Evolutionary conservation across 2,329 filamentous ascomycete genomes (phyloP).

Genomic region (Coniochaeta sp.): DNA sequence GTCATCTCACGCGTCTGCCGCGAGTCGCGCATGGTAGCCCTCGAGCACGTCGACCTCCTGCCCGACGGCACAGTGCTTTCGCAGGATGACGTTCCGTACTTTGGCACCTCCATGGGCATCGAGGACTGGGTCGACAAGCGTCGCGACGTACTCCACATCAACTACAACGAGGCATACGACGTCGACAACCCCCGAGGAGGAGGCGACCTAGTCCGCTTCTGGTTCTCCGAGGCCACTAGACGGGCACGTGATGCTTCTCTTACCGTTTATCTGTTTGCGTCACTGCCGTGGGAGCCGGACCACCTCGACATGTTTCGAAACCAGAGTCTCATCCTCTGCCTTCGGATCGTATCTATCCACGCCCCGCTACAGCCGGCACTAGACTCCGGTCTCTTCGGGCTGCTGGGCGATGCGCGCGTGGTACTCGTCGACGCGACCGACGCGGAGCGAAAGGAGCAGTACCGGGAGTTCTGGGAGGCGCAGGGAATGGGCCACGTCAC

Average conservation of each 20-base stretch:
- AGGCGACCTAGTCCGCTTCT: not conserved
- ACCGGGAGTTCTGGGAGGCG: not conserved
- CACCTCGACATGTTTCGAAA: not conserved
- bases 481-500: not conserved
- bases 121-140: not conserved
- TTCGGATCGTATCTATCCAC: not conserved
- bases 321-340: not conserved
- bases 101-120: not conserved
- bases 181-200: not conserved
- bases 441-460: not conserved
- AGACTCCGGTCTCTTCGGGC: not conserved
- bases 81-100: not conserved
- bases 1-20: not conserved
- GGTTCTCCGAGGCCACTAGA: not conserved
- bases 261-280: not conserved
- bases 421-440: not conserved
- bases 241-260: not conserved
- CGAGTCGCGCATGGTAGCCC: conserved; percentile 1
- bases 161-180: not conserved
- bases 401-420: not conserved
- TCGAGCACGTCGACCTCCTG: not conserved
- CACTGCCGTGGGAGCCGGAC: not conserved
- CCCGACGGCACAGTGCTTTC: not conserved
- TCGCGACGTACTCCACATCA: not conserved
- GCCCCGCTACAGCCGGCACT: not conserved